Conservation (phyloP, 306 rosid genomes). For the Coriaria nepalensis region DNA sequence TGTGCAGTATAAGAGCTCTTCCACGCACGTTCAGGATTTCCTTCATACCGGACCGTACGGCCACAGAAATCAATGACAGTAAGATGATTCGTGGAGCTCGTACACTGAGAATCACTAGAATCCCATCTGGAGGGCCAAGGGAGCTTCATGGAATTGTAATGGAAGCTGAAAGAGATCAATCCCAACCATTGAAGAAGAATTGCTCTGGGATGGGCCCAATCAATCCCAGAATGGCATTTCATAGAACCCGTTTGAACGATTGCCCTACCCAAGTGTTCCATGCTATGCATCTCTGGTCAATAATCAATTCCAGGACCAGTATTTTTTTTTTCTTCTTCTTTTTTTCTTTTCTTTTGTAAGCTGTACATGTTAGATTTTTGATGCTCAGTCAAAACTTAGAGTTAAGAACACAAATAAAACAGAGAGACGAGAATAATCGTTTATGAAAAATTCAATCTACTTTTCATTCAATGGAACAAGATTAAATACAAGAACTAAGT, state of each 20-base stretch:
- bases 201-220: constrained; percentile 1
- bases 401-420: too few relatives aligned
- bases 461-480: too few relatives aligned
- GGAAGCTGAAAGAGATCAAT: constrained; percentile 21
- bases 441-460: too few relatives aligned
- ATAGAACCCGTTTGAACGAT: constrained; percentile 30
- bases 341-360: too few relatives aligned
- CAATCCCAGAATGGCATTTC: constrained; percentile 22
- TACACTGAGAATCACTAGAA: constrained; percentile 33
- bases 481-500: too few relatives aligned
- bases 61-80: constrained; percentile 27
- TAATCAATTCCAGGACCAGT: too few relatives aligned
- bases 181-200: constrained; percentile 12
- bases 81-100: constrained; percentile 23
- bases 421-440: too few relatives aligned
- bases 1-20: constrained; percentile 6
- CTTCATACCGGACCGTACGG: constrained; percentile 32
- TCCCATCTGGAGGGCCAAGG: constrained; percentile 27
- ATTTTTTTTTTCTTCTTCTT: too few relatives aligned
- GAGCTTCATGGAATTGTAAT: constrained; percentile 22
- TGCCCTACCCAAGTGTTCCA: constrained; percentile 26
- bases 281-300: neutral
- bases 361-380: too few relatives aligned
- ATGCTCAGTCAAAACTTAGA: too few relatives aligned
- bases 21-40: constrained; percentile 31